phyloP scores from a whole-genome alignment of 768 basidiomycete genomes.

The Russula olivacea region DNA sequence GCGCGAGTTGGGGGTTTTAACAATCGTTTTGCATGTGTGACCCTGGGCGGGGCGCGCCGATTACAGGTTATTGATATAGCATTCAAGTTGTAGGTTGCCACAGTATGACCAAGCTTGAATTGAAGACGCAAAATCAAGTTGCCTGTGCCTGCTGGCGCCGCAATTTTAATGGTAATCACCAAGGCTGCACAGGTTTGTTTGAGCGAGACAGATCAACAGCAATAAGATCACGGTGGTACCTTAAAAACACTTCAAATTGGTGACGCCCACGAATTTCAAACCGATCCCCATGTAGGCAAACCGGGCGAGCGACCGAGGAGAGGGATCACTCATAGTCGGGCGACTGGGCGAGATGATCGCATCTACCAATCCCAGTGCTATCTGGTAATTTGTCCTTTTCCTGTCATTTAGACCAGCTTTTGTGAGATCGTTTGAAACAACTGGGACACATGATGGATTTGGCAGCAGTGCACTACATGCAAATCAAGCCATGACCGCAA shows the following conservation, averaged over 20 bases:
- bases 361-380: too few relatives aligned
- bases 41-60: not conserved
- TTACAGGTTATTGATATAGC: not conserved
- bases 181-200: not conserved
- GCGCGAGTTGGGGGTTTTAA: not conserved
- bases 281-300: not conserved
- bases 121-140: not conserved
- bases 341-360: too few relatives aligned
- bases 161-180: not conserved
- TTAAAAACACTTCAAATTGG: not conserved
- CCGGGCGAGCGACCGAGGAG: not conserved
- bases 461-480: not conserved
- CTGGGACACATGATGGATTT: not conserved
- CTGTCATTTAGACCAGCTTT: not conserved
- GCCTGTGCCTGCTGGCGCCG: not conserved
- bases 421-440: not conserved
- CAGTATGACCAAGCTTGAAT: too few relatives aligned
- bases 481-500: not conserved
- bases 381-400: not conserved
- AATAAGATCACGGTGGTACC: not conserved
- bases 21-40: not conserved
- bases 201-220: not conserved
- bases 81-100: too few relatives aligned
- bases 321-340: not conserved
- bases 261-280: not conserved